Conservation (phyloP, 768 basidiomycete genomes). For the Cyclocybe cylindracea region DNA sequence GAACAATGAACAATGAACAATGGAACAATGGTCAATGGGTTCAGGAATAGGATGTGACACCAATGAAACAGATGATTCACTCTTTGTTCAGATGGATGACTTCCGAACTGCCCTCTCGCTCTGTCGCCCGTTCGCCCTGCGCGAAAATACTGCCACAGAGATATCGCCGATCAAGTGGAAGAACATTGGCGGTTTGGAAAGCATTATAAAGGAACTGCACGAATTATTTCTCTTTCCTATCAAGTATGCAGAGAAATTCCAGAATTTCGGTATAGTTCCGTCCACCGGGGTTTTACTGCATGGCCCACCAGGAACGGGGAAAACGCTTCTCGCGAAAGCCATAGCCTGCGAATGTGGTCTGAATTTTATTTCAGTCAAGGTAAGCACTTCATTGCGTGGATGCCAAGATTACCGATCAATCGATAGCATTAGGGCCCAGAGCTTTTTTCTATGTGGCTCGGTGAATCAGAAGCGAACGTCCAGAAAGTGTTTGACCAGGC, state of each 20-base stretch:
- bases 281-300: slow-evolving; percentile 99
- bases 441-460: slow-evolving; percentile 99
- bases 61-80: slow-evolving; percentile 96
- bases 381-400: slow-evolving; percentile 20
- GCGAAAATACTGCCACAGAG: slow-evolving; percentile 99
- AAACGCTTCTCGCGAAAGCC: slow-evolving; percentile 98
- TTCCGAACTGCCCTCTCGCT: slow-evolving; percentile 98
- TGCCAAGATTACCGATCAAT: slow-evolving; percentile 10
- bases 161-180: slow-evolving; percentile 98
- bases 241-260: slow-evolving; percentile 99
- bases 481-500: slow-evolving; percentile 99
- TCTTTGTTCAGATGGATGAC: slow-evolving; percentile 99
- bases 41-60: too few species aligned
- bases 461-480: slow-evolving; percentile 99
- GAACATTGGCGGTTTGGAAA: slow-evolving; percentile 99
- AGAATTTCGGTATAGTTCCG: slow-evolving; percentile 99
- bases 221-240: slow-evolving; percentile 99
- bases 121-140: slow-evolving; percentile 96
- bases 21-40: too few species aligned
- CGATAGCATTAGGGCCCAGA: slow-evolving; percentile 78
- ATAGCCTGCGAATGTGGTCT: slow-evolving; percentile 99
- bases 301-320: slow-evolving; percentile 98
- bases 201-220: slow-evolving; percentile 98
- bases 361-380: slow-evolving; percentile 99
- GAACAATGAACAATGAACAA: too few species aligned